Evolutionary conservation across 2,329 filamentous ascomycete species (phyloP), one percentile per base, ranked within the genome.

Genomic region (Microsporum ferrugineum): DNA sequence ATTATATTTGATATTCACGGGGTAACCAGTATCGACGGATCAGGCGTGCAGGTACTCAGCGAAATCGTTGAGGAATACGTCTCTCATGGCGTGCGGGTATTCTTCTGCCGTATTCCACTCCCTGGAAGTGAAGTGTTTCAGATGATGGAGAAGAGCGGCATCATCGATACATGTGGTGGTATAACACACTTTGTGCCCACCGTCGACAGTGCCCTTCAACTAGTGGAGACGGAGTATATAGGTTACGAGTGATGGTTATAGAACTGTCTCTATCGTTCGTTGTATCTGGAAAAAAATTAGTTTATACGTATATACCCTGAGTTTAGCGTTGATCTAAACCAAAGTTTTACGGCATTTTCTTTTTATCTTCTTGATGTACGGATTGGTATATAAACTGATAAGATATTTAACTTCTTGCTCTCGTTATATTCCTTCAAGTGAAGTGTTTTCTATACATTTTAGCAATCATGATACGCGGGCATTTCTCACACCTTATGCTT

Each of bases 1-100:
- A 81, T 99, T 72, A 91, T 99, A 64, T 97, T 99, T 69, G 94
- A 99, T 71, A 91, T 97, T 5, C 92, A 97, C 67, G 94, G 94
- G n/a, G 94, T 99, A 2, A 96, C 91, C 0, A 88, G 88, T 33
- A 85, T 99, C 68, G 94, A 99, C 71, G 94, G 91, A 4, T 95
- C 91, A 0, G 94, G 92, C 0, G 88, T 89, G 0, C 94, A 97
- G 75, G 92, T 97, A 0, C 79, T 99, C 2, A 82, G 84, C 55
- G 94, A 97, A 74, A 97, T 97, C 66, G 89, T 99, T 14, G 79
- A 84, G 56, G 82, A 79, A 34, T 97, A 97, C 71, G 79, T 86
- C n/a, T 82, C 88, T 38, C 80, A 87, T 3, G 88, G 87, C 0
- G 90, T 92, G 1, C 68, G 76, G 5, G 76, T 80, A 0, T 78